Base-by-base conservation (phyloP, 75 land plant species). In the Ceratopteris richardii region DNA sequence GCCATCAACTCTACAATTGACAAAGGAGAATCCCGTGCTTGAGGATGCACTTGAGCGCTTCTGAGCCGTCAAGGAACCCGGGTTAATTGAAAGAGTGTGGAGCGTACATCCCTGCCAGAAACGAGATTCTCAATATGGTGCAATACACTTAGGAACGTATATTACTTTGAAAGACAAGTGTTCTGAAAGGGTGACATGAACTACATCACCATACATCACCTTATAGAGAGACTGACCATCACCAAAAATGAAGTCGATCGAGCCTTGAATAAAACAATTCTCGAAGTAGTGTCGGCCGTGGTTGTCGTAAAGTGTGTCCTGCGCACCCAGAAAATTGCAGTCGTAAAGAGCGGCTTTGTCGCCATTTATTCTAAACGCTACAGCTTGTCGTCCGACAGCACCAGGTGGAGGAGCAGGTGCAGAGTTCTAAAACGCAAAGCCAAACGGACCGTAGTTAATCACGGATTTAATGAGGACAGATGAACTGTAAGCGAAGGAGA, bases 181-280 rank as follows among this genome's bases (percentile, higher is more conserved):
- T n/a, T n/a, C n/a, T n/a, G n/a, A n/a, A n/a, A n/a, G n/a, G n/a
- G n/a, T n/a, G n/a, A n/a, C n/a, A n/a, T n/a, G n/a, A n/a, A n/a
- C n/a, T n/a, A n/a, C n/a, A n/a, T n/a, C n/a, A n/a, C n/a, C n/a
- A 33, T 4, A 33, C 7, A 3, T 33, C 37, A 33, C 37, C 37
- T 33, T 33, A 33, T 33, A 88, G 75, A 88, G 78, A 55, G 93
- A 84, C 2, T 85, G 69, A 0, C 88, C 93, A 67, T 88, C 85
- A 41, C 93, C 93, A 40, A 88, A 88, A 36, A 88, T 88, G 78
- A 88, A 88, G 71, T 88, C 93, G 11, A 88, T 88, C 36, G 93
- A 88, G 44, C 93, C 93, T 56, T 88, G 77, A 31, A 88, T 84
- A 72, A 70, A 88, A 61, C 93, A 88, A 25, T 84, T 80, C 76